Conservation (phyloP, 2,329 filamentous ascomycete species). For the Ophiostoma novo-ulmi region DNA sequence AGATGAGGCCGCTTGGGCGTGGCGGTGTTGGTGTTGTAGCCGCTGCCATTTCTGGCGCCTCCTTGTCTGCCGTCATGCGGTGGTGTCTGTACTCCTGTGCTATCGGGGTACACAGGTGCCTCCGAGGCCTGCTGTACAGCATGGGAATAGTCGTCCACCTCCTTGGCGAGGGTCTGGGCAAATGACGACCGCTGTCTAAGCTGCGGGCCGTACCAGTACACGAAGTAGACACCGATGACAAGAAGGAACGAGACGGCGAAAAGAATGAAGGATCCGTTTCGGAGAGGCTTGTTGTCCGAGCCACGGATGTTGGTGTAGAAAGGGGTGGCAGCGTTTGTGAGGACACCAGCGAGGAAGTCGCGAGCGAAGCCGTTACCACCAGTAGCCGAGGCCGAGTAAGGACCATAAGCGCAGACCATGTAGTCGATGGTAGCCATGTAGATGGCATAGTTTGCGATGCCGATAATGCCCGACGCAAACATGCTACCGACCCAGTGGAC, state of each 20-base stretch:
- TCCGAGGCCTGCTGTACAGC: neutral
- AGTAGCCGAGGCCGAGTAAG: slow-evolving; percentile 68
- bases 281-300: slow-evolving; percentile 43
- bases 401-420: slow-evolving; percentile 66
- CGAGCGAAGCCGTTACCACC: slow-evolving; percentile 71
- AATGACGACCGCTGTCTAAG: slow-evolving; percentile 60
- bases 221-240: slow-evolving; percentile 58
- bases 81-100: neutral
- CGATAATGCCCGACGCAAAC: slow-evolving; percentile 60
- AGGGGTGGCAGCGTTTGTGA: slow-evolving; percentile 62
- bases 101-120: neutral
- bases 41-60: neutral
- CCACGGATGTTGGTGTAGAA: slow-evolving; percentile 56
- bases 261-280: slow-evolving; percentile 60
- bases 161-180: slow-evolving; percentile 55
- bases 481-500: slow-evolving; percentile 65
- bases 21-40: neutral
- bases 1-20: slow-evolving; percentile 6
- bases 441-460: slow-evolving; percentile 67
- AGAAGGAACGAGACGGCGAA: slow-evolving; percentile 57
- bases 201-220: slow-evolving; percentile 59
- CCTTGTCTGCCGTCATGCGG: neutral
- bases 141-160: neutral
- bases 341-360: slow-evolving; percentile 67
- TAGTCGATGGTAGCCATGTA: slow-evolving; percentile 77